Evolutionary conservation across 2,329 filamentous ascomycete species (phyloP).

Genomic region (Aspergillus udagawae): DNA sequence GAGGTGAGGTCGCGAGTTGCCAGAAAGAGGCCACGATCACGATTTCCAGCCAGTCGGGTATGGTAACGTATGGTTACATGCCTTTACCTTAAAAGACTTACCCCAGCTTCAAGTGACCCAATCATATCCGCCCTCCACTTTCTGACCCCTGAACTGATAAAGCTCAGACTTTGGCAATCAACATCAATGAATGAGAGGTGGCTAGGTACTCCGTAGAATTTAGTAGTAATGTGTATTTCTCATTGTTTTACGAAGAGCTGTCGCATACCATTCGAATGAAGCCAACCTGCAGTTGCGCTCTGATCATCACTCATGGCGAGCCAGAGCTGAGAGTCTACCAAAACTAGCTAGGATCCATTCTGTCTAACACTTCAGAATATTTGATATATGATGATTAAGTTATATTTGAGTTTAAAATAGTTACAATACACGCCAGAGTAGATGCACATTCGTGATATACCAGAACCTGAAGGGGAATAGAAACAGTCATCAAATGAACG

Average conservation of each 20-base stretch:
- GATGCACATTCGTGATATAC: conserved; percentile 20
- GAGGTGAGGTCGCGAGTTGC: conserved; percentile 19
- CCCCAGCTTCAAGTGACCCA: neutral
- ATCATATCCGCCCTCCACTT: neutral
- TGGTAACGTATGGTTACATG: conserved; percentile 4
- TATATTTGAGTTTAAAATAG: conserved; percentile 2
- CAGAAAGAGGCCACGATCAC: conserved; percentile 27
- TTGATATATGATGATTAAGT: neutral
- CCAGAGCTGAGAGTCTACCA: neutral
- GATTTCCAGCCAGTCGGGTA: neutral
- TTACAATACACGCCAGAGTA: conserved; percentile 17
- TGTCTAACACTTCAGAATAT: neutral
- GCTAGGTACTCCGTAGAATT: neutral
- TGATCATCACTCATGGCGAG: neutral
- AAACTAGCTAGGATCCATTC: neutral
- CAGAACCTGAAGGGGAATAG: conserved; percentile 4
- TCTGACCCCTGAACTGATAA: neutral
- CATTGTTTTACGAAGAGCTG: neutral
- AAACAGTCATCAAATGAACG: conserved; percentile 15
- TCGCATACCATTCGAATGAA: neutral
- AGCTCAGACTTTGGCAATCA: neutral
- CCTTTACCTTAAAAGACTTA: neutral
- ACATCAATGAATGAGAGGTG: neutral
- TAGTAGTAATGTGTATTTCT: neutral
- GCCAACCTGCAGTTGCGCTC: neutral